phyloP scores from a whole-genome alignment of 805 yeast genomes.

The Blastobotrys parvus region DNA sequence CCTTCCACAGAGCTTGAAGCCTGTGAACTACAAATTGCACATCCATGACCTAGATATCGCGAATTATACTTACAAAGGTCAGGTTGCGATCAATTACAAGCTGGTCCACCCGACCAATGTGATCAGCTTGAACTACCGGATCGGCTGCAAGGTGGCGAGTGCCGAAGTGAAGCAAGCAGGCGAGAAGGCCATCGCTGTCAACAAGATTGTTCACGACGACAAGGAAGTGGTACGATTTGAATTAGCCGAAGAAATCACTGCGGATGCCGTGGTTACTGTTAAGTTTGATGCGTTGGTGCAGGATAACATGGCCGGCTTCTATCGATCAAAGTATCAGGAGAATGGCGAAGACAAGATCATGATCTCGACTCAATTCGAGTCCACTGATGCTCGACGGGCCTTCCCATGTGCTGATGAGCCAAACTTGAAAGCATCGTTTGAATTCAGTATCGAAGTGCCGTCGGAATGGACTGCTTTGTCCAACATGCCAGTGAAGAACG shows the following conservation, averaged over 20 bases:
- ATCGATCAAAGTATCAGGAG: slow-evolving; percentile 55
- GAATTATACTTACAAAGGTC: slow-evolving; percentile 29
- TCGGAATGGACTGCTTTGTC: slow-evolving; percentile 28
- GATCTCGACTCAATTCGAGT: slow-evolving; percentile 82
- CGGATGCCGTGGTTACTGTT: slow-evolving; percentile 34
- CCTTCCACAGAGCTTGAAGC: slow-evolving; percentile 59
- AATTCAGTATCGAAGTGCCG: slow-evolving; percentile 44
- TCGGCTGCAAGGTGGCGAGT: slow-evolving; percentile 39
- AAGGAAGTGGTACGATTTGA: slow-evolving; percentile 53
- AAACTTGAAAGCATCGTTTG: slow-evolving; percentile 65
- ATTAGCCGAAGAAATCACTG: slow-evolving; percentile 33
- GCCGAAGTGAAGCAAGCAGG: slow-evolving; percentile 21
- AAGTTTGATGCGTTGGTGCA: slow-evolving; percentile 56
- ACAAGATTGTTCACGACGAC: slow-evolving; percentile 30
- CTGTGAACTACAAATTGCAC: slow-evolving; percentile 63
- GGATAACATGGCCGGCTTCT: slow-evolving; percentile 78
- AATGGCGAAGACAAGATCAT: slow-evolving; percentile 58
- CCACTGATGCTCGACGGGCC: slow-evolving; percentile 80
- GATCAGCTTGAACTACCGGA: slow-evolving; percentile 50
- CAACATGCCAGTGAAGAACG: slow-evolving; percentile 49
- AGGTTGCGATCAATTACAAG: slow-evolving; percentile 35
- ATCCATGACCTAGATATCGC: slow-evolving; percentile 47
- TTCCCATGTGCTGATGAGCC: slow-evolving; percentile 87
- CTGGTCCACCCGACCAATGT: slow-evolving; percentile 35
- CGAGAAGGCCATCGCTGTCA: slow-evolving; percentile 22